These are phyloP conservation scores for Penicillium fuscoglaucum DNA, from an alignment of 2,329 filamentous ascomycete species.

Conservation along the genomic window DNA sequence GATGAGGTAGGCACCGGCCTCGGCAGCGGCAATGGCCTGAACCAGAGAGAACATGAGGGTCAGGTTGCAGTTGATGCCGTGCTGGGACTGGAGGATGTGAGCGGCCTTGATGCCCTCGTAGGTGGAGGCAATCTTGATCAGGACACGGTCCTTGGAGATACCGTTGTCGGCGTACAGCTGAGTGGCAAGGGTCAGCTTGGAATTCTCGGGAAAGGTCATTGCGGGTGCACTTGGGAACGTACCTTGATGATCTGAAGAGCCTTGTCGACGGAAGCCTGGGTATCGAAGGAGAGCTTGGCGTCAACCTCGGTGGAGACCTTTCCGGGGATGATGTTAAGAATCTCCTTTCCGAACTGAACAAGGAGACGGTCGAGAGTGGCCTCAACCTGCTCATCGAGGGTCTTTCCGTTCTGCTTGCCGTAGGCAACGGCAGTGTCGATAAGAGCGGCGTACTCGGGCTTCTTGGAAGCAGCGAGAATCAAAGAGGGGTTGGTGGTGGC, in stretches of 20 bases:
- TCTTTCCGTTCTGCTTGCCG: constrained; percentile 72
- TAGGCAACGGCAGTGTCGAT: constrained; percentile 83
- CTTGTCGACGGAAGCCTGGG: constrained; percentile 88
- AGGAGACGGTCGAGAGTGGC: constrained; percentile 88
- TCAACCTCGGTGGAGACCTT: constrained; percentile 99
- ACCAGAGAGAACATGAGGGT: constrained; percentile 97
- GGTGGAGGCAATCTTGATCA: constrained; percentile 99
- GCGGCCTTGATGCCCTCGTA: constrained; percentile 99
- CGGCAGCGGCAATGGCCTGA: constrained; percentile 93
- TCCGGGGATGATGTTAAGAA: constrained; percentile 93
- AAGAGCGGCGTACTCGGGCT: constrained; percentile 89
- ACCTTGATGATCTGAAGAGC: constrained; percentile 96
- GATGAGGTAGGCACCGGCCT: constrained; percentile 95
- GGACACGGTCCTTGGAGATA: constrained; percentile 86
- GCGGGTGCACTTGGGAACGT: constrained; percentile 25
- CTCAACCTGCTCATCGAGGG: constrained; percentile 80
- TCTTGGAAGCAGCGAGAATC: constrained; percentile 97
- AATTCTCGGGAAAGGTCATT: not conserved
- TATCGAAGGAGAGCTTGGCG: constrained; percentile 93
- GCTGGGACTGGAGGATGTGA: constrained; percentile 91
- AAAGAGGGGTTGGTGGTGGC: constrained; percentile 99
- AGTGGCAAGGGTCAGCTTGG: constrained; percentile 24
- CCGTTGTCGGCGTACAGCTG: constrained; percentile 93
- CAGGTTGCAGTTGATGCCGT: constrained; percentile 97
- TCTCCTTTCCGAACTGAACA: constrained; percentile 97